Base-by-base conservation (phyloP, 2,329 filamentous ascomycete genomes). In the Pseudogymnoascus sp. region DNA sequence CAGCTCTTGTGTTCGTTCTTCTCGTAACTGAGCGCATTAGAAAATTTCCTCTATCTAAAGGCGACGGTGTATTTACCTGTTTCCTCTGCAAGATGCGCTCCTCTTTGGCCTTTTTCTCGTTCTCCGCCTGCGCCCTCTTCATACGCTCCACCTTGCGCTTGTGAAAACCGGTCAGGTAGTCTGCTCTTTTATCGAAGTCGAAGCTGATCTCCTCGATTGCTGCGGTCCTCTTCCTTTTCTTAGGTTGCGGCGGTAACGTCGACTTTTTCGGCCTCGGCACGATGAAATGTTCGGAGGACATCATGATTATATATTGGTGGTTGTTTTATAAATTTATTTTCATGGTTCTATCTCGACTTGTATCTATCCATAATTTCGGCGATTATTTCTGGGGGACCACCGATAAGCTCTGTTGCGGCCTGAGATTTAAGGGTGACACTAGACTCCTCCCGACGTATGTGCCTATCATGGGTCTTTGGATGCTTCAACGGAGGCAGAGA, bases 111-210 rank as follows among this genome's bases (percentile, higher is more conserved):
- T 83, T 86, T 74, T 90, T 88, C 50, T 84, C 86, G 3, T 90
- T 90, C 68, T 88, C 81, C 67, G 94, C 91, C 71, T 94, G 89
- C 1, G 93, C 93, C 74, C 87, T 80, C 77, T 96, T 95, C 67
- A 87, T 85, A 37, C 94, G 84, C 73, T 91, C 88, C 60, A 89
- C 77, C 75, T 97, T 97, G 74, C 94, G 88, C 81, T 97, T 99
- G 79, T 93, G 92, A 76, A 99, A 99, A 2, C 94, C 94, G 0
- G 92, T 97, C 62, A 99, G 81, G 72, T 90, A 99, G 71, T 97
- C 92, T 66, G 88, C 79, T 66, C 94, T 87, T 50, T 89, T 89
- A 64, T 81, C 80, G 64, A 82, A 77, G 76, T 99, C 92, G 76
- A 97, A 99, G 60, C 79, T 84, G 74, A 99, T 88, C 73, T 96